Evolutionary conservation across 306 rosid genomes (phyloP), one percentile per base, ranked within the genome.

Genomic region (Lotus japonicus): DNA sequence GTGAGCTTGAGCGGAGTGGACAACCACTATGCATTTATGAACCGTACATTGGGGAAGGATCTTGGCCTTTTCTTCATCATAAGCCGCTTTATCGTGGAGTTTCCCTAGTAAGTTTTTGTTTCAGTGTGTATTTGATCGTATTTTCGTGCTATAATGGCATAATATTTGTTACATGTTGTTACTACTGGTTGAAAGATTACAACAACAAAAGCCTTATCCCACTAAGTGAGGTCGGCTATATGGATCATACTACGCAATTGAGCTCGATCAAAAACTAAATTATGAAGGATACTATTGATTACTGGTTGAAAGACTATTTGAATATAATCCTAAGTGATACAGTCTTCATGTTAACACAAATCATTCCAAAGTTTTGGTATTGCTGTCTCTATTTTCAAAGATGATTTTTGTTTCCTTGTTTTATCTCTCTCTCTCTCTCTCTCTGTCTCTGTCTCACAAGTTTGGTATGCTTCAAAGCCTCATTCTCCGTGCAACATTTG

Each of bases 1-100:
- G 96, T 70, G 99, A 95, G 79, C 92, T 95, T 78, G 92, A 87
- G 87, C 84, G 99, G 67, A 91, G 92, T 10, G 99, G 97, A 64
- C 99, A 95, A 59, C 89, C 91, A 3, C 72, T 95, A 49, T 76
- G 92, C 86, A 95, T 95, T 76, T 95, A 95, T 70, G 99, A 95
- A 79, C 99, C 97, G 70, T 95, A 91, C 80, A 75, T 66, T 35
- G 99, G 99, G 44, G 92, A 88, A 85, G 97, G 99, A 67, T 75
- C 84, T 71, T 95, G 99, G 99, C 87, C 96, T 57, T 95, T 95
- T 81, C 89, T 95, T 68, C 99, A 95, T 80, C 13, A 26, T 13
- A 76, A 61, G 70, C 78, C 97, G 64, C 92, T 95, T 64, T 91
- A 95, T 71, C 96, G 95, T 13, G 99, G 99, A 77, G 77, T 95